A percentile compares a stretch with the other conserved stretches of the same genome.
Evolutionary conservation across 1,139 yeast species (phyloP).

Genomic region (Zygosaccharomyces sapae): DNA sequence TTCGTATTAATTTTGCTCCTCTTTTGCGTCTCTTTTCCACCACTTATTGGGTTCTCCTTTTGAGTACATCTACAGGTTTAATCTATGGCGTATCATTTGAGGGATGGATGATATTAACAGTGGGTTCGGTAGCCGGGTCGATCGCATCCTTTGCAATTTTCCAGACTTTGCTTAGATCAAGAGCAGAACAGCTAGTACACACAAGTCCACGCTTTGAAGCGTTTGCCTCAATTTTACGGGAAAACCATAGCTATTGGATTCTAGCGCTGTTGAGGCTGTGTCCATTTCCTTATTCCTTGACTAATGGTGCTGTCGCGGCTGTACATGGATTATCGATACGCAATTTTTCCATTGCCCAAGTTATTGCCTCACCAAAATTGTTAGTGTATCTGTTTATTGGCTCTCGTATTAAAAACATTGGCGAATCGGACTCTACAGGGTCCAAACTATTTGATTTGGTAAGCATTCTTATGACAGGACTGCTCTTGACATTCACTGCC

Average conservation of each 20-base stretch:
- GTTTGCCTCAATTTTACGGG: constrained; percentile 68
- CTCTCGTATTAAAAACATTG: constrained; percentile 64
- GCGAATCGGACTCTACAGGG: constrained; percentile 51
- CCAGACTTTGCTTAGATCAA: constrained; percentile 53
- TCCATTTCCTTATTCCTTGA: constrained; percentile 87
- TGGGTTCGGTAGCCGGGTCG: constrained; percentile 71
- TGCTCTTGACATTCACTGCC: constrained; percentile 60
- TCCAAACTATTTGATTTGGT: constrained; percentile 58
- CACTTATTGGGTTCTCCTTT: constrained; percentile 75
- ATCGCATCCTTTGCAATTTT: constrained; percentile 65
- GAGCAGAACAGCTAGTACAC: constrained; percentile 53
- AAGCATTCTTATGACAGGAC: constrained; percentile 56
- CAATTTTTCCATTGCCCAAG: constrained; percentile 69
- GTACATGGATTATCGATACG: constrained; percentile 64
- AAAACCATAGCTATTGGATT: constrained; percentile 60
- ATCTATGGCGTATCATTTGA: constrained; percentile 67
- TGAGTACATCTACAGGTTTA: constrained; percentile 73
- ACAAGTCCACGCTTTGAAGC: constrained; percentile 67
- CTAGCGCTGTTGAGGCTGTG: constrained; percentile 73
- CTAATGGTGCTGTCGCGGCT: constrained; percentile 89
- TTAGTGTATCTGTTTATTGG: constrained; percentile 79
- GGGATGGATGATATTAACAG: constrained; percentile 76
- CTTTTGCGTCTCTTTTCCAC: constrained; percentile 69
- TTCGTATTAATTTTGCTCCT: constrained; percentile 49
- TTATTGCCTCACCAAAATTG: constrained; percentile 76